These are phyloP conservation scores for Periconia sp. DNA, from an alignment of 2,329 filamentous ascomycete genomes.

Conservation along the genomic window DNA sequence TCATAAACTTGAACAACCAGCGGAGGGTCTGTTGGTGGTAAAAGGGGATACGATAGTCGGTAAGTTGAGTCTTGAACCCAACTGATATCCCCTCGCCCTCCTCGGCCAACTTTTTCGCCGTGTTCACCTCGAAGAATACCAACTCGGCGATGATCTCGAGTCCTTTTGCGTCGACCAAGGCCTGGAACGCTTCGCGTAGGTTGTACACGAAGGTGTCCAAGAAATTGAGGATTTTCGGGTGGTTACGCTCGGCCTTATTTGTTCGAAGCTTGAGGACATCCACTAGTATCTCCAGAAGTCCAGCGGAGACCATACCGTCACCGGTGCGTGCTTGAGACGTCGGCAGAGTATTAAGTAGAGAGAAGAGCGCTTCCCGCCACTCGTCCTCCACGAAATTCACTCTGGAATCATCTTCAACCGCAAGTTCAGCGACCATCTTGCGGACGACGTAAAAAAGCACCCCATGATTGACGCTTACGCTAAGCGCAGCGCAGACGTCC, in stretches of 20 bases:
- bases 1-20: slow-evolving; percentile 93
- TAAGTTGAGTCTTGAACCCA: slow-evolving; percentile 77
- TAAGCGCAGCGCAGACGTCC: slow-evolving; percentile 89
- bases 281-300: slow-evolving; percentile 86
- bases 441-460: slow-evolving; percentile 91
- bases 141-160: slow-evolving; percentile 91
- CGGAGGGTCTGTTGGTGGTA: slow-evolving; percentile 93
- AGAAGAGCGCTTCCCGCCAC: slow-evolving; percentile 90
- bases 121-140: slow-evolving; percentile 77
- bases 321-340: slow-evolving; percentile 74
- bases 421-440: slow-evolving; percentile 86
- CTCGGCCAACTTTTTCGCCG: slow-evolving; percentile 70
- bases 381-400: slow-evolving; percentile 75
- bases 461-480: slow-evolving; percentile 94
- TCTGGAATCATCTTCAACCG: slow-evolving; percentile 54
- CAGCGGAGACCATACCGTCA: slow-evolving; percentile 84
- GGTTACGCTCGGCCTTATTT: slow-evolving; percentile 78
- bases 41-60: slow-evolving; percentile 93
- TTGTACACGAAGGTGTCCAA: slow-evolving; percentile 87
- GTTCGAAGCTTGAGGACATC: slow-evolving; percentile 87
- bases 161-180: slow-evolving; percentile 80
- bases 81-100: slow-evolving; percentile 73
- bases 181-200: slow-evolving; percentile 82
- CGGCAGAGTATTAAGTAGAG: slow-evolving; percentile 82
- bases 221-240: slow-evolving; percentile 84